Percentiles rank a stretch among this genome's conserved stretches.
Conservation (phyloP, 306 rosid genomes). For the Trifolium repens region DNA sequence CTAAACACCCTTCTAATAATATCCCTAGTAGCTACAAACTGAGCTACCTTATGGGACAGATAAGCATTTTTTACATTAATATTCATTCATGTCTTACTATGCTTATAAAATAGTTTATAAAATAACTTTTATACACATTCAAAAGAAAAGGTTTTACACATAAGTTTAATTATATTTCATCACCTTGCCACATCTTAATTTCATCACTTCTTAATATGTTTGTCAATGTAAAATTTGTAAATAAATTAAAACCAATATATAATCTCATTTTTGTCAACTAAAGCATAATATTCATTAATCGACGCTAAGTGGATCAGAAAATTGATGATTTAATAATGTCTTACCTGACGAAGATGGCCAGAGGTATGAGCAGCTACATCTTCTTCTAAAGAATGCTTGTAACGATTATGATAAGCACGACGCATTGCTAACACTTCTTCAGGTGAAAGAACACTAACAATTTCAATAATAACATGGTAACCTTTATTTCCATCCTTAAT, state of each 20-base stretch:
- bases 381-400: slow-evolving; percentile 81
- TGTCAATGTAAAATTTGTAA: too few relatives aligned
- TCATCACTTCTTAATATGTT: too few relatives aligned
- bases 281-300: not conserved
- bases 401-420: slow-evolving; percentile 54
- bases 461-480: slow-evolving; percentile 62
- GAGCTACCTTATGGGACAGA: too few relatives aligned
- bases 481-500: slow-evolving; percentile 50
- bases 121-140: too few relatives aligned
- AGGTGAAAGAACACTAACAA: slow-evolving; percentile 59
- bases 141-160: not conserved
- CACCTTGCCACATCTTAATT: not conserved
- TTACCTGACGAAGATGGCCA: slow-evolving; percentile 70
- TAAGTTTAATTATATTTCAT: too few relatives aligned
- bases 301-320: not conserved
- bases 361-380: slow-evolving; percentile 68
- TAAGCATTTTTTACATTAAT: too few relatives aligned
- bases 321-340: not conserved
- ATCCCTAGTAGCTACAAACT: too few relatives aligned
- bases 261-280: too few relatives aligned
- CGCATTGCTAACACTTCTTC: slow-evolving; percentile 63
- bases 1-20: too few relatives aligned
- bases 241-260: too few relatives aligned
- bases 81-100: too few relatives aligned
- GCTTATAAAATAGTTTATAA: too few relatives aligned